A percentile compares a stretch with the other conserved stretches of the same genome.
Evolutionary conservation across 208 protist species (phyloP).

Genomic region (Trypanosoma rangeli): DNA sequence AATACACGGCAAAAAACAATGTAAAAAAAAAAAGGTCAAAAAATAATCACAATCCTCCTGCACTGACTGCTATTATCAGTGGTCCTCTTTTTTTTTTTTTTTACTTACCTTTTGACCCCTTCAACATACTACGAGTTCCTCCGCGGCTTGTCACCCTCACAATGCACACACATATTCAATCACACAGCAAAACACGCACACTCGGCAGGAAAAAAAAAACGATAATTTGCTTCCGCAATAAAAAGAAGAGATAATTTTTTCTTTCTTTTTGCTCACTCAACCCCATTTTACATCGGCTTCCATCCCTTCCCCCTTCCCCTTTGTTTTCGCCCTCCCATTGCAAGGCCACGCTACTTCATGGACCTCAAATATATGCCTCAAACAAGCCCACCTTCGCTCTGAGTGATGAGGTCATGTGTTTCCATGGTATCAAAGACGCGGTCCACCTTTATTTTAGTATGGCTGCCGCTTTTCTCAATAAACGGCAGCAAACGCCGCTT

Average conservation of each 20-base stretch:
- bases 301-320: background rate
- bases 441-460: slow-evolving; percentile 1
- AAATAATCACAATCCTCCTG: too few species aligned
- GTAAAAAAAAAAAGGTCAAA: too few species aligned
- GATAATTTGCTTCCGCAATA: too few species aligned
- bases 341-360: background rate
- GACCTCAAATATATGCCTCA: slow-evolving; percentile 80
- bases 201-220: too few species aligned
- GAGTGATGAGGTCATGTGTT: slow-evolving; percentile 60
- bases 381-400: slow-evolving; percentile 55
- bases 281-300: background rate
- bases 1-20: too few species aligned
- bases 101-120: background rate
- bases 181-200: too few species aligned
- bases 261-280: background rate
- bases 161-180: too few species aligned
- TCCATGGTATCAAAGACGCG: slow-evolving; percentile 50
- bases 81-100: background rate
- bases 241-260: background rate
- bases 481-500: background rate
- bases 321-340: background rate
- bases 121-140: too few species aligned
- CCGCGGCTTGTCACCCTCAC: too few species aligned
- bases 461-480: background rate
- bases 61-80: too few species aligned